Percentiles rank a stretch among this genome's conserved stretches.
Conservation (phyloP, 164 flowering plant species). For the Chimonanthus praecox region DNA sequence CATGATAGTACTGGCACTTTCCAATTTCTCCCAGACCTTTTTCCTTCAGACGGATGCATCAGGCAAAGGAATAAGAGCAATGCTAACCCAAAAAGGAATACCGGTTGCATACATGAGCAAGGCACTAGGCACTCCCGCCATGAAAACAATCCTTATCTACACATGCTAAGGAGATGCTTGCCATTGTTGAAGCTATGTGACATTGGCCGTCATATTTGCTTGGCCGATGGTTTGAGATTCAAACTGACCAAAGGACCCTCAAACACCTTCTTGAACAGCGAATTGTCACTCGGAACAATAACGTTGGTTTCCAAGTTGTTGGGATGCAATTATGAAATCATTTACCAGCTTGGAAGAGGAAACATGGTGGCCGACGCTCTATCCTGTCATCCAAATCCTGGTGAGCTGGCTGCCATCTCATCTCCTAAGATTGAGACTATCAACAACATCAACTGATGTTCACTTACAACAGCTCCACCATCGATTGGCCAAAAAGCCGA, state of each 20-base stretch:
- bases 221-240: not conserved
- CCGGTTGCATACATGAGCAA: not conserved
- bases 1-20: not conserved
- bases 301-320: not conserved
- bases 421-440: not conserved
- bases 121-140: not conserved
- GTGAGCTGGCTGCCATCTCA: not conserved
- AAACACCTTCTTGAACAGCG: not conserved
- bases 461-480: not conserved
- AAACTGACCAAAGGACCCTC: not conserved
- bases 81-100: not conserved
- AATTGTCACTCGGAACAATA: no score
- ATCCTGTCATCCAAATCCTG: not conserved
- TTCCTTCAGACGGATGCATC: constrained; percentile 3
- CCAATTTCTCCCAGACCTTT: not conserved
- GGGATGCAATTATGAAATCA: not conserved
- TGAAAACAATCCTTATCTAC: not conserved
- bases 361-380: not conserved
- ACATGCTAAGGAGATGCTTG: constrained; percentile 3
- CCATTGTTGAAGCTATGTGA: not conserved
- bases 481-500: not conserved
- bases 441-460: not conserved
- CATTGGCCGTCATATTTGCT: not conserved
- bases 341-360: not conserved
- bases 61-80: not conserved